These are phyloP conservation scores for Diaporthe sp. DNA, from an alignment of 2,329 filamentous ascomycete genomes.

Conservation along the genomic window DNA sequence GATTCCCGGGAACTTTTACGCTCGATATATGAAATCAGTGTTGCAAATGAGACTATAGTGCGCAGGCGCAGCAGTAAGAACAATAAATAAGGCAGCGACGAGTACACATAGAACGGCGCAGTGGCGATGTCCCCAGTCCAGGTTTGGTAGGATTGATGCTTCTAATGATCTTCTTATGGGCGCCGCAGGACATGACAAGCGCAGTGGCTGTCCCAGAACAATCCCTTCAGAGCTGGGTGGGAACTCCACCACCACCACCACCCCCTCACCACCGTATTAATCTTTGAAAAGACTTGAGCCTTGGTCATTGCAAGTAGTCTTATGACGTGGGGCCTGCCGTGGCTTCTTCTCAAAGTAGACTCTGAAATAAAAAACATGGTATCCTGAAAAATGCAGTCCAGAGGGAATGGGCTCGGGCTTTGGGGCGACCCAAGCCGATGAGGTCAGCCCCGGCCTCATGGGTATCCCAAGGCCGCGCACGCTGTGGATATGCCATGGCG, in stretches of 20 bases:
- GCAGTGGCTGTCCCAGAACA: background rate
- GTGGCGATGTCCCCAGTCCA: background rate
- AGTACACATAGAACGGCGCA: constrained; percentile 5
- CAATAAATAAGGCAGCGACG: background rate
- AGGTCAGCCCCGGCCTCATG: constrained; percentile 19
- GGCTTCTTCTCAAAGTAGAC: constrained; percentile 14
- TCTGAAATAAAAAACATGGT: constrained; percentile 33
- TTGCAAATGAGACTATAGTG: background rate
- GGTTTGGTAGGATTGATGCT: constrained; percentile 22
- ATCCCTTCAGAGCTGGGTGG: constrained; percentile 20
- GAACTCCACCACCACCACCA: background rate
- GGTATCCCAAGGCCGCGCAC: constrained; percentile 3
- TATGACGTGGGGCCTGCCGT: constrained; percentile 1
- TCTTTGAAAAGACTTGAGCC: constrained; percentile 19
- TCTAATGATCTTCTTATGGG: constrained; percentile 16
- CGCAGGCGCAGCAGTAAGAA: background rate
- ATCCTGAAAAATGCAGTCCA: constrained; percentile 35
- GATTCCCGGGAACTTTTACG: background rate
- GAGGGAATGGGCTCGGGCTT: background rate
- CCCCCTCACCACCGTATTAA: constrained; percentile 4
- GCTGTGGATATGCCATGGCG: background rate
- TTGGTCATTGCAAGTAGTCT: constrained; percentile 7
- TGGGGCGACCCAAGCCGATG: constrained; percentile 1
- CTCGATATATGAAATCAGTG: background rate
- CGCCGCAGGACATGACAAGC: constrained; percentile 7